Base-by-base conservation (phyloP, 2,329 filamentous ascomycete species). In the Fusarium xylarioides region DNA sequence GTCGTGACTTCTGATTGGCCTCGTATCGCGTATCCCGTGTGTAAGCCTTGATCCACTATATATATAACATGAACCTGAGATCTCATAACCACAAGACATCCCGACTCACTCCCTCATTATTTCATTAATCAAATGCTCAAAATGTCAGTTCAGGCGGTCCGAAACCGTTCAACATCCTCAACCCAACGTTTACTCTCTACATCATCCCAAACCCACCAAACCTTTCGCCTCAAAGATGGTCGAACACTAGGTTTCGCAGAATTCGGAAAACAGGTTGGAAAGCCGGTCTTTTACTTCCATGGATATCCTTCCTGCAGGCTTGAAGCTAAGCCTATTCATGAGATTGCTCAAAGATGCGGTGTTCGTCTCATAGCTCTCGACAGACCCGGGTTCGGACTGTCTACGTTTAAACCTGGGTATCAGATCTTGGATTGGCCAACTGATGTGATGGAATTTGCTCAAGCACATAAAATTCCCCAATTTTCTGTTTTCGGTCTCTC, bases 341-440 rank as follows among this genome's bases (percentile, higher is more conserved):
- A 71, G 7, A 53, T 76, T 9, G 81, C 80, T 15, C 62, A 68
- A 6, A 68, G 71, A 7, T 74, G 73, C 14, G 68, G 74, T 9
- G 64, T 82, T 21, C 81, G 81, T 12, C 32, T 85, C 44, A 77
- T 86, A 42, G 77, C 81, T 8, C 74, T 82, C 5, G 84, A 86
- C 59, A 79, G 84, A 2, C 84, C 85, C 2, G 85, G 85, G 11
- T 83, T 82, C 37, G 85, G 84, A 11, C 69, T 83, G 5, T 85
- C 83, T 8, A 79, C 82, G 5, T 79, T 78, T 16, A 80, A 82
- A 64, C 77, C 80, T 15, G 68, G 63, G 11, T 78, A 81, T 18
- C 74, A 54, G 19, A 71, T 84, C 21, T 46, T 78, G 19, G 80
- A 83, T 72, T 83, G 79, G 76, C 74, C 81, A 1, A 68, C 54